Evolutionary conservation across 1,284 basidiomycete species (phyloP), one percentile per base, ranked within the genome.

Genomic region (Xerocomus minutiporus): DNA sequence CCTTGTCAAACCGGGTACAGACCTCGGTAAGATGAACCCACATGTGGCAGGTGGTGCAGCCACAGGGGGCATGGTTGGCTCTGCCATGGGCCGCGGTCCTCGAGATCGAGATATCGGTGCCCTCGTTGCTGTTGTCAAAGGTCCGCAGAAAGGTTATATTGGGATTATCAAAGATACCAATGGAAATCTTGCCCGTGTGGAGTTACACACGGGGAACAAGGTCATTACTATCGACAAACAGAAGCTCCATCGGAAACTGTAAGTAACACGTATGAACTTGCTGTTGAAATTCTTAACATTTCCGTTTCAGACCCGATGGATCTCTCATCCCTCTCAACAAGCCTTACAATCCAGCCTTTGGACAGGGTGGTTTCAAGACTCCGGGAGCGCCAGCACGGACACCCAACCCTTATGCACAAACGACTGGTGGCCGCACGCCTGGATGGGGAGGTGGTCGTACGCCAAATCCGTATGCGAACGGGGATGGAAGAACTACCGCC

Each of bases 21-120:
- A 98, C 71, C 75, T 94, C n/a, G 88, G 90, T n/a, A 95, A 96
- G 73, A 89, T 96, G 86, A 98, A 98, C 69, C 95, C 96, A 7
- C 83, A 88, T 1, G 69, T 93, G 45, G 82, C 75, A 57, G 78
- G 70, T 64, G 71, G 81, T 50, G 78, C 82, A 52, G 67, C 78
- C 48, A 74, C 79, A 35, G 86, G 84, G 15, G 88, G 87, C 20
- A 91, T 90, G 84, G 87, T 87, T n/a, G 88, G 87, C 38, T 88
- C 88, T 45, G 79, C 77, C 52, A 87, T 82, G 75, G 81, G 78
- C 25, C 83, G 83, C 52, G 88, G 83, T 5, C 87, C 84, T 53
- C 79, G 88, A 56, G 93, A 97, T 69, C 79, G 89, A 38, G 79
- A 92, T 63, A 87, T 94, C 61, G 95, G 94, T 29, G 80, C 83